Evolutionary conservation across 164 flowering plant species (phyloP), one percentile per base, ranked within the genome.

Genomic region (Kingdonia uniflora): DNA sequence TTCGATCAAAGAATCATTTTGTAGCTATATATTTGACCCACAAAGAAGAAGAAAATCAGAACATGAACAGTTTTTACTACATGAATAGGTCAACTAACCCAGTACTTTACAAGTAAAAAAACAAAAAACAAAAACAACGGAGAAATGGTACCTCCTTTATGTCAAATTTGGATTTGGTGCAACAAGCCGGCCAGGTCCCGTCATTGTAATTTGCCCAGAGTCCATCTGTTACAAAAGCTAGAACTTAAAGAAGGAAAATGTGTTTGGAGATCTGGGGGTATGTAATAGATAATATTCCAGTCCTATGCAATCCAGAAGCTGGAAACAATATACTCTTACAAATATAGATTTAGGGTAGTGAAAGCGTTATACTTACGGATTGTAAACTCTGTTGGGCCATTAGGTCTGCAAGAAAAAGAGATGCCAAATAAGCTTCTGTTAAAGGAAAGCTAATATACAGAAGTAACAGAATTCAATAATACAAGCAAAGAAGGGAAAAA

Each of bases 101-200:
- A n/a, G n/a, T n/a, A n/a, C n/a, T n/a, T n/a, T n/a, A n/a, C n/a
- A n/a, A n/a, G n/a, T n/a, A n/a, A n/a, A n/a, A n/a, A n/a, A n/a
- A n/a, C n/a, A n/a, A n/a, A n/a, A n/a, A n/a, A n/a, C n/a, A n/a
- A n/a, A 29, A 29, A 3, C 8, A 8, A 41, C 0, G 11, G 19
- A 44, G 16, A 49, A 25, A 15, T 1, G 35, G 10, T 49, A 79
- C 95, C 89, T 77, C 77, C 59, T 74, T 80, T n/a, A 57, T 52
- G 59, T 85, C 69, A 61, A 85, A 85, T n/a, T 8, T 42, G 48
- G 76, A 40, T 37, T 54, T 29, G 14, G 42, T 51, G 64, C 95
- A 85, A 64, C 95, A 85, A 11, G 85, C 63, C 55, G 95, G 95
- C 89, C 95, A 85, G 19, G 77, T 79, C 49, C 87, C 89, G 66